Evolutionary conservation across 306 rosid genomes (phyloP).

Genomic region (Medicago ruthenica): DNA sequence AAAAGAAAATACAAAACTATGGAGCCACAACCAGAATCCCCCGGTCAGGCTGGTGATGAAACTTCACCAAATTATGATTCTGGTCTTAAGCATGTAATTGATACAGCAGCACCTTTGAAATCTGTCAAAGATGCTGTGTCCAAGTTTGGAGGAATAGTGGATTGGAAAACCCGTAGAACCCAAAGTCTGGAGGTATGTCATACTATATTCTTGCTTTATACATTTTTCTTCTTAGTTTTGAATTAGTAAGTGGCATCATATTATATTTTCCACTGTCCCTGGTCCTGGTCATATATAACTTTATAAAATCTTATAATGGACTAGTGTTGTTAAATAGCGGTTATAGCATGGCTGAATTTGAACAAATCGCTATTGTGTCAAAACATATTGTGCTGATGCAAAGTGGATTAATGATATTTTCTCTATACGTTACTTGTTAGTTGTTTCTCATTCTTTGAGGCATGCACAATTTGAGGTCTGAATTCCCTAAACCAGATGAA

Average conservation of each 20-base stretch:
- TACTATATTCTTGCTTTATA: neutral
- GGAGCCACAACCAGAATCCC: constrained; percentile 46
- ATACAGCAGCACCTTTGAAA: constrained; percentile 50
- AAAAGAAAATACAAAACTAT: constrained; percentile 16
- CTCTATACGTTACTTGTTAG: no score
- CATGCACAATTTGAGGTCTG: neutral
- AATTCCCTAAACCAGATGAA: neutral
- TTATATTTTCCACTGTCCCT: no score
- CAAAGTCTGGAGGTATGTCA: constrained; percentile 45
- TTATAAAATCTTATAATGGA: no score
- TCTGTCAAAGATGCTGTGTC: constrained; percentile 56
- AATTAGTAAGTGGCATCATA: neutral
- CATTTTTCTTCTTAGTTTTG: neutral
- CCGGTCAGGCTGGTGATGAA: constrained; percentile 38
- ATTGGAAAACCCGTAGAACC: constrained; percentile 50
- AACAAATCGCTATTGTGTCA: no score
- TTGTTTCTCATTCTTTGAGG: no score
- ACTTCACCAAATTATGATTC: neutral
- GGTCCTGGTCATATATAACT: no score
- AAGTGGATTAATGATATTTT: no score
- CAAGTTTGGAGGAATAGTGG: constrained; percentile 52
- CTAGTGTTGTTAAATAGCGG: no score
- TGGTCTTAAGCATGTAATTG: constrained; percentile 37
- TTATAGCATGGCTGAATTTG: no score
- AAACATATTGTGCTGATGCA: no score